Base-by-base conservation (phyloP, 148 eudicot species). In the Rhododendron griersonianum region DNA sequence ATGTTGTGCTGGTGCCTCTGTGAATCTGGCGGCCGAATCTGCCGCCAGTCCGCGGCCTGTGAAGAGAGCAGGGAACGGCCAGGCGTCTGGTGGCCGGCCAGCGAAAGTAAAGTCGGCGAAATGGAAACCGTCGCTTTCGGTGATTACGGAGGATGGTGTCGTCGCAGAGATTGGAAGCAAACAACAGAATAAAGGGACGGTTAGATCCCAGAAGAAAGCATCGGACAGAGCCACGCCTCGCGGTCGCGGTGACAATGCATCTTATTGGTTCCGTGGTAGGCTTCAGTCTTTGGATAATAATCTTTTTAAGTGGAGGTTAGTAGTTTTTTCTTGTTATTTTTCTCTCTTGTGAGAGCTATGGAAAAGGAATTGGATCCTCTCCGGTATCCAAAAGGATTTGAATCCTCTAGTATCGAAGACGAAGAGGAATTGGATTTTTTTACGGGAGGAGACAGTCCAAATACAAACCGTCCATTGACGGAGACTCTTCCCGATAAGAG, bases 71-170 rank as follows among this genome's bases (percentile, higher is more conserved):
- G 21, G 9, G 78, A 33, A 74, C 18, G 39, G 8, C 44, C 78
- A 74, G 1, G 78, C 65, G 63, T 48, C 45, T 41, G 8, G 45
- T 41, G 1, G 45, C 45, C 7, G 45, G 45, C 45, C 45, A 41
- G 1, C 45, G 45, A 6, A 41, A 41, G 45, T 41, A 5, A 41
- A 41, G 45, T 41, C 45, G 45, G 45, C 45, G 7, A 41, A 41
- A 41, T 80, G 82, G 82, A 50, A 51, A 80, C 82, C 82, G 41
- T 39, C 61, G 21, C 41, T 80, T 14, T 80, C 82, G 82, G 63
- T 18, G 63, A 80, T 80, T 51, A 5, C 82, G 23, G 82, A 80
- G 39, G 82, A 80, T 28, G 15, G 82, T 5, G 45, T 74, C 45
- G 44, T 74, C 44, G 33, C 78, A 51, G 59, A 80, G 33, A 5